These are phyloP conservation scores for Cryphonectria carpinicola DNA, from an alignment of 2,329 filamentous ascomycete genomes.

Conservation along the genomic window DNA sequence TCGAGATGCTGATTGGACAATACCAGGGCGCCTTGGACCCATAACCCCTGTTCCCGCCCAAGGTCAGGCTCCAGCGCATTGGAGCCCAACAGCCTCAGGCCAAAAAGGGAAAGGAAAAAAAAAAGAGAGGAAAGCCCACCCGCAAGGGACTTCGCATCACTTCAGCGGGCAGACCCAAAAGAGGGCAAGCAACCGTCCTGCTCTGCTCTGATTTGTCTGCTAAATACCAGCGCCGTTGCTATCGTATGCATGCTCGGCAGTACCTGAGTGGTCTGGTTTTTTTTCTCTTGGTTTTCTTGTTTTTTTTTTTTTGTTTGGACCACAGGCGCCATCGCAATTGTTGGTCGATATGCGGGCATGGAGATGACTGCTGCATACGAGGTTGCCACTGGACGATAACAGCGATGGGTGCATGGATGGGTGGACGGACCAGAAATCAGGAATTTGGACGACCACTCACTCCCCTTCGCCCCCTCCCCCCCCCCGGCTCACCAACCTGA, in stretches of 20 bases:
- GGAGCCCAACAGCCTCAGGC: conserved; percentile 10
- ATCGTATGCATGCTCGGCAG: background rate
- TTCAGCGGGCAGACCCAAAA: conserved; percentile 1
- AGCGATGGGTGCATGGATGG: too few species aligned
- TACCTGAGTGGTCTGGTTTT: background rate
- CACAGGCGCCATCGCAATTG: background rate
- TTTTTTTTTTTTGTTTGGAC: background rate
- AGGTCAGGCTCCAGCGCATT: conserved; percentile 3
- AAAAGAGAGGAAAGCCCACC: background rate
- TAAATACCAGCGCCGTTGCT: background rate
- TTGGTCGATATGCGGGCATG: background rate
- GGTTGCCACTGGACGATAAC: background rate
- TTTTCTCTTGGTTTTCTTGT: too few species aligned
- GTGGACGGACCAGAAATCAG: too few species aligned
- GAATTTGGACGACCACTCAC: too few species aligned
- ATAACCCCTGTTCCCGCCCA: conserved; percentile 9
- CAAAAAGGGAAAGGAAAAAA: background rate
- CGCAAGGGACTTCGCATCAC: background rate
- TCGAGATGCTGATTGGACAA: background rate
- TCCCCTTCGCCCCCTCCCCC: too few species aligned
- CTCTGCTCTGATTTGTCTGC: background rate
- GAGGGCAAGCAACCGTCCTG: background rate
- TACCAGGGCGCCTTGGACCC: conserved; percentile 4
- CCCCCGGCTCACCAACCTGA: too few species aligned
- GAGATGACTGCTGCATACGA: conserved; percentile 3